phyloP scores from a whole-genome alignment of 441 rosid species.

The Erodium texanum region DNA sequence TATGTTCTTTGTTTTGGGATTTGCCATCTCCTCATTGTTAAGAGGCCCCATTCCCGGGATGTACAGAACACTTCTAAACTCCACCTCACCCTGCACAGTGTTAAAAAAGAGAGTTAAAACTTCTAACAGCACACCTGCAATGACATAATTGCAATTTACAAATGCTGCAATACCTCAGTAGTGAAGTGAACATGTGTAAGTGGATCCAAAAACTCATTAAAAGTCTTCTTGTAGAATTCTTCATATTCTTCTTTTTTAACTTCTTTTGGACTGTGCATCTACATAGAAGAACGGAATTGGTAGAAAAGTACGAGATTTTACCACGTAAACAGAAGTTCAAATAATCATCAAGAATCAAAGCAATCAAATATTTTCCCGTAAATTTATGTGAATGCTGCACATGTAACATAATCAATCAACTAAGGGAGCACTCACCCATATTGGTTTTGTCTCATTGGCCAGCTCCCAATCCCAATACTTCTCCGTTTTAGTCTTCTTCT shows the following conservation, averaged over 20 bases:
- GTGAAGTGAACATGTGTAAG: slow-evolving; percentile 76
- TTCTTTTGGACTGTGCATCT: slow-evolving; percentile 88
- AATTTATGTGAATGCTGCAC: no score
- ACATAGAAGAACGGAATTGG: slow-evolving; percentile 12
- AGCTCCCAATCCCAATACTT: slow-evolving; percentile 98
- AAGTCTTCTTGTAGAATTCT: slow-evolving; percentile 90
- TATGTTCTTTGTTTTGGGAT: slow-evolving; percentile 86
- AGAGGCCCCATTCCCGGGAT: slow-evolving; percentile 99
- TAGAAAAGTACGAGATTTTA: not conserved
- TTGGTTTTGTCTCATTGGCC: slow-evolving; percentile 87
- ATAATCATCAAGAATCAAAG: not conserved
- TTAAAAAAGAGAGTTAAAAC: slow-evolving; percentile 7
- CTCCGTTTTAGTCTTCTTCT: slow-evolving; percentile 78
- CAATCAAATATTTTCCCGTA: not conserved
- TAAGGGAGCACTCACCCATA: slow-evolving; percentile 56
- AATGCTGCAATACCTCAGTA: slow-evolving; percentile 53
- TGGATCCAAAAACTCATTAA: slow-evolving; percentile 88
- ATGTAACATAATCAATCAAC: no score
- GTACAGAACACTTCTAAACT: slow-evolving; percentile 85
- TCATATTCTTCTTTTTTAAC: slow-evolving; percentile 70
- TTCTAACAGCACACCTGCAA: slow-evolving; percentile 5
- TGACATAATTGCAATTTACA: not conserved
- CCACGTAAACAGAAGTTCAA: not conserved
- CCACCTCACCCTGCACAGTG: slow-evolving; percentile 80
- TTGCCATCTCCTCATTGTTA: slow-evolving; percentile 75